Evolutionary conservation across 495 filamentous ascomycete species (phyloP), one percentile per base, ranked within the genome.

Genomic region (Trichoderma gamsii): DNA sequence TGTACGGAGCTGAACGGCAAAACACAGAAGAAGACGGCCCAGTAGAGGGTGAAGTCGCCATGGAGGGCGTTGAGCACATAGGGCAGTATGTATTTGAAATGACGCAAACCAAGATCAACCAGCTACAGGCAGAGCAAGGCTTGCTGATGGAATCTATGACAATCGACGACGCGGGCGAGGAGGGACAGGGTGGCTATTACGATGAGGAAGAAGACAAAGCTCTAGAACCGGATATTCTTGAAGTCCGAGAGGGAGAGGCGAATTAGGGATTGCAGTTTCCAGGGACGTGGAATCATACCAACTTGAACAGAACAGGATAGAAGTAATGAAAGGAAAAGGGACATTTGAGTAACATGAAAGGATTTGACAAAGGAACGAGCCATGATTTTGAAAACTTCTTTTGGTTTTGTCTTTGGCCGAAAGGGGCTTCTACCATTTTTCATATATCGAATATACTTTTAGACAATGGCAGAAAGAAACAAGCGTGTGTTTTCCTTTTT

Each of bases 11-110:
- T 2, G 76, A 83, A 35, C 82, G 92, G 59, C 74, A 80, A 35
- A 75, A 89, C 41, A 79, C 80, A 16, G 85, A 86, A 18, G 81
- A 86, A n/a, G 81, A 85, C 13, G 85, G 84, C 65, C 70, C 76
- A 25, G 76, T 83, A 13, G 76, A 76, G 5, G 81, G 79, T 4
- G 79, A 85, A 74, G 77, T 82, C 66, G 83, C 86, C 9, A 98
- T 99, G 92, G 91, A 91, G 72, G 86, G 91, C 41, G 87, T 97
- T 9, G 95, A 97, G 79, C 95, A 99, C 82, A 79, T 99, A 44
- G 96, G 95, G 6, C 91, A 97, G 79, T 98, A 97, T 79, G 95
- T 99, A 27, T 97, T 87, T 79, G 92, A 99, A 79, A 98, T 99
- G 92, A 94, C 93, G 15, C 83, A 89, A 72, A 91, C 93, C 25